phyloP scores from a whole-genome alignment of 371 early-diverging fungal species.

The Mortierella sp. region DNA sequence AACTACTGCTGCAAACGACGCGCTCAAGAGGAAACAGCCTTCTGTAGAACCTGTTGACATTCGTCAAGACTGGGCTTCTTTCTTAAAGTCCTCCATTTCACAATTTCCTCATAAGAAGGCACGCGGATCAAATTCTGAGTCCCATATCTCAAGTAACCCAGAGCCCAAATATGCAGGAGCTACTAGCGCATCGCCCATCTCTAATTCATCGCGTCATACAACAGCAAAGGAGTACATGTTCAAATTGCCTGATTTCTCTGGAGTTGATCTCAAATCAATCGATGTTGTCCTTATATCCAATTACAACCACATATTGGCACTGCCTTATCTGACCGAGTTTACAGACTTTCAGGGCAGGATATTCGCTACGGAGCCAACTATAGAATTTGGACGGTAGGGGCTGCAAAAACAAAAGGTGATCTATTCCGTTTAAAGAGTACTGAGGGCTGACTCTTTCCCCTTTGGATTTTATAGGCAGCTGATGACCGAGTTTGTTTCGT shows the following conservation, averaged over 20 bases:
- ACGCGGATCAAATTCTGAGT: constrained; percentile 17
- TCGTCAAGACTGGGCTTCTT: constrained; percentile 55
- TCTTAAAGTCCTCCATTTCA: constrained; percentile 28
- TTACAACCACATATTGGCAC: constrained; percentile 77
- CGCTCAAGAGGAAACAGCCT: constrained; percentile 19
- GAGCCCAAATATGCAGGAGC: not conserved
- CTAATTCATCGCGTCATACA: not conserved
- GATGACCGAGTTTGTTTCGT: constrained; percentile 76
- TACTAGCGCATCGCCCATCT: not conserved
- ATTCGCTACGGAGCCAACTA: constrained; percentile 85
- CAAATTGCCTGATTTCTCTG: constrained; percentile 64
- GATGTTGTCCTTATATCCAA: constrained; percentile 86
- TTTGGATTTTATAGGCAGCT: constrained; percentile 55
- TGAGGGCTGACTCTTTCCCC: not conserved
- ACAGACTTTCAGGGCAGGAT: constrained; percentile 86
- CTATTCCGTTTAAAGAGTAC: not conserved
- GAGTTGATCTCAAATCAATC: constrained; percentile 68
- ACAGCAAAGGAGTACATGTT: constrained; percentile 59
- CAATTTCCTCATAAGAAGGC: constrained; percentile 28
- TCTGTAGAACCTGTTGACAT: constrained; percentile 17
- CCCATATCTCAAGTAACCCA: not conserved
- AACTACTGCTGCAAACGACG: not conserved
- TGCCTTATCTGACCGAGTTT: constrained; percentile 90
- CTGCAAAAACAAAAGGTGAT: not conserved
- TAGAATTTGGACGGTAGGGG: constrained; percentile 76